These are phyloP conservation scores for Tirmania nivea DNA, from an alignment of 495 filamentous ascomycete species.

Conservation along the genomic window DNA sequence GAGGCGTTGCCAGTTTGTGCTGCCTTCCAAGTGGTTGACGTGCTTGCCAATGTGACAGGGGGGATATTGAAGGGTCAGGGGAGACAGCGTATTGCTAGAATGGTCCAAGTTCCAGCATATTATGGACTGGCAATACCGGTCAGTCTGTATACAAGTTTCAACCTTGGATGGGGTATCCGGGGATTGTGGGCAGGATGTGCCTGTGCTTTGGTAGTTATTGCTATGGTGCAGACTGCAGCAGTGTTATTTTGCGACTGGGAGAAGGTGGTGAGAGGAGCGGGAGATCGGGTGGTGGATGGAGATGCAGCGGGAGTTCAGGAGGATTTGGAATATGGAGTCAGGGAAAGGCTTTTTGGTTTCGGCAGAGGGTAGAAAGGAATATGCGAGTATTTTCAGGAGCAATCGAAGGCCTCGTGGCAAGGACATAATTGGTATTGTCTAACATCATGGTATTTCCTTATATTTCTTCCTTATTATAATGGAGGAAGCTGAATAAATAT, in stretches of 20 bases:
- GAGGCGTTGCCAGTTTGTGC: conserved; percentile 54
- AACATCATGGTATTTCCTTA: no score
- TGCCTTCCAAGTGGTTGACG: conserved; percentile 74
- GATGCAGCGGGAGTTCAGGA: neutral
- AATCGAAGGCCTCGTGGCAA: no score
- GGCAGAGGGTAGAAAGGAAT: no score
- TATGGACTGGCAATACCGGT: conserved; percentile 72
- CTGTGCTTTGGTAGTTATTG: conserved; percentile 34
- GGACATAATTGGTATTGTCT: no score
- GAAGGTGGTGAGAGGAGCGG: conserved; percentile 6
- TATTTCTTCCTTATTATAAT: no score
- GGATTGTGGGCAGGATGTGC: conserved; percentile 68
- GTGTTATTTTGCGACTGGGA: conserved; percentile 12
- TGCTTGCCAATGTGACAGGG: conserved; percentile 52
- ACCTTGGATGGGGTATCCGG: conserved; percentile 44
- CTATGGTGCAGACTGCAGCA: conserved; percentile 9
- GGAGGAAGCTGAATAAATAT: no score
- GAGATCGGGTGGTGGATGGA: neutral
- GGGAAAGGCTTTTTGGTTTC: no score
- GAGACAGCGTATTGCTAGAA: conserved; percentile 47
- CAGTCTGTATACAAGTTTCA: conserved; percentile 54
- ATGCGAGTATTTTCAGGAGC: no score
- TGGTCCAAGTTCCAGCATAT: conserved; percentile 19
- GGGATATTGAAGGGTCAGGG: conserved; percentile 58
- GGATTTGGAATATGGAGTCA: no score